Evolutionary conservation across 106 monocot genomes (phyloP).

Genomic region (Cymbidium sinense): DNA sequence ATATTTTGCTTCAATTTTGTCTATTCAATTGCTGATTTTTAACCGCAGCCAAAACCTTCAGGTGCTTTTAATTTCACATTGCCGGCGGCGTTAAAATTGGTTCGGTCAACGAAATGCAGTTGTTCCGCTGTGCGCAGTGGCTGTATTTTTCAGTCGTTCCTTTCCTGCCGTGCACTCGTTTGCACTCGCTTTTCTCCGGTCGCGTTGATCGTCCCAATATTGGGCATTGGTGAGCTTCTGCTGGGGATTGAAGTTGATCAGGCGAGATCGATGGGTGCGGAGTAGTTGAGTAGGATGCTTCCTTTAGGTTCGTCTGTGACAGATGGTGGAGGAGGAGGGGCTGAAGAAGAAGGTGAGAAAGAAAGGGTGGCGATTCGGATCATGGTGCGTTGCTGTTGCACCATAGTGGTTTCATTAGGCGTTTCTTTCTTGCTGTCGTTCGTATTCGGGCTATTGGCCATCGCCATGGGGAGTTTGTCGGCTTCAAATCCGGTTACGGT

Average conservation of each 20-base stretch:
- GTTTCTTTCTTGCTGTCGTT: slow-evolving; percentile 52
- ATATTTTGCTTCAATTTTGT: too few species aligned
- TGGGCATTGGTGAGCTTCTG: background rate
- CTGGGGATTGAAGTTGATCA: background rate
- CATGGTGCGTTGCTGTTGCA: slow-evolving; percentile 39
- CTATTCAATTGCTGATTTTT: too few species aligned
- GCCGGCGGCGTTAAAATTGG: too few species aligned
- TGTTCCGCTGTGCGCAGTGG: too few species aligned
- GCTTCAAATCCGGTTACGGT: slow-evolving; percentile 42
- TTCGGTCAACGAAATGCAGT: too few species aligned
- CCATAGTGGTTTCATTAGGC: slow-evolving; percentile 24
- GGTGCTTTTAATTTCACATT: too few species aligned
- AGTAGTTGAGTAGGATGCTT: slow-evolving; percentile 2
- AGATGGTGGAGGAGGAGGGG: slow-evolving; percentile 1
- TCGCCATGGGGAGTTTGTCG: slow-evolving; percentile 46
- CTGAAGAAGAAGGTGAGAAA: slow-evolving; percentile 4
- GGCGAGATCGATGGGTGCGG: background rate
- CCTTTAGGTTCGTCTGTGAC: background rate
- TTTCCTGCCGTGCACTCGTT: background rate
- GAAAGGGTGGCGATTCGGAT: slow-evolving; percentile 6
- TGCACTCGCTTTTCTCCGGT: background rate
- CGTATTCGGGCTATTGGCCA: slow-evolving; percentile 42
- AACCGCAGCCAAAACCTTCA: too few species aligned
- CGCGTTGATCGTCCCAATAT: background rate
- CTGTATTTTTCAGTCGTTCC: background rate